These are phyloP conservation scores for Paragyromitra xinjiangensis DNA, from an alignment of 495 filamentous ascomycete species.

Conservation along the genomic window DNA sequence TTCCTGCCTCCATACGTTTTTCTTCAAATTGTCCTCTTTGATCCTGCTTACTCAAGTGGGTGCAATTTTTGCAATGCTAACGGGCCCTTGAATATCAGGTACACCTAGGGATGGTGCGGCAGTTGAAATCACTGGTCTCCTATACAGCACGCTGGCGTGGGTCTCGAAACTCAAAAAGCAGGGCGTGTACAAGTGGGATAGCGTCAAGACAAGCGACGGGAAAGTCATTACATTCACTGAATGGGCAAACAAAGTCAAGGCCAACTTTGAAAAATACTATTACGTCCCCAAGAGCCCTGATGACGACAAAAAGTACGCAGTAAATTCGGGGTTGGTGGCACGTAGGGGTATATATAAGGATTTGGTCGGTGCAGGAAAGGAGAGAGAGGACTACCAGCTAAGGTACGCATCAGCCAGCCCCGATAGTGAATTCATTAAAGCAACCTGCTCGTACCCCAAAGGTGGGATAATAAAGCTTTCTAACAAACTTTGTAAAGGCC, in stretches of 20 bases:
- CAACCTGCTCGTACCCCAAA: neutral
- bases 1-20: neutral
- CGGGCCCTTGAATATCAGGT: slow-evolving; percentile 60
- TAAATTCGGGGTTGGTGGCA: slow-evolving; percentile 81
- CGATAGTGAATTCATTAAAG: neutral
- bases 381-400: slow-evolving; percentile 97
- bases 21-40: neutral
- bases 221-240: slow-evolving; percentile 74
- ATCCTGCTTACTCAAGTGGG: neutral
- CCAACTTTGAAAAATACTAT: slow-evolving; percentile 89
- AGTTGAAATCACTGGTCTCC: slow-evolving; percentile 90
- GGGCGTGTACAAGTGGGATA: slow-evolving; percentile 73
- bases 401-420: slow-evolving; percentile 60
- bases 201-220: slow-evolving; percentile 71
- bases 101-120: slow-evolving; percentile 96
- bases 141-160: slow-evolving; percentile 90
- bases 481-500: slow-evolving; percentile 56
- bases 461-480: neutral
- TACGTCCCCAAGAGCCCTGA: slow-evolving; percentile 75
- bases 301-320: slow-evolving; percentile 78
- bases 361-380: slow-evolving; percentile 82
- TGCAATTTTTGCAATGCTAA: slow-evolving; percentile 21
- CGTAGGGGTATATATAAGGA: slow-evolving; percentile 98
- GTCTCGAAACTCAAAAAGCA: slow-evolving; percentile 70
- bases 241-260: slow-evolving; percentile 84